Evolutionary conservation across 177 flowering plant species (phyloP), one percentile per base, ranked within the genome.

Genomic region (Vitis hybrid): DNA sequence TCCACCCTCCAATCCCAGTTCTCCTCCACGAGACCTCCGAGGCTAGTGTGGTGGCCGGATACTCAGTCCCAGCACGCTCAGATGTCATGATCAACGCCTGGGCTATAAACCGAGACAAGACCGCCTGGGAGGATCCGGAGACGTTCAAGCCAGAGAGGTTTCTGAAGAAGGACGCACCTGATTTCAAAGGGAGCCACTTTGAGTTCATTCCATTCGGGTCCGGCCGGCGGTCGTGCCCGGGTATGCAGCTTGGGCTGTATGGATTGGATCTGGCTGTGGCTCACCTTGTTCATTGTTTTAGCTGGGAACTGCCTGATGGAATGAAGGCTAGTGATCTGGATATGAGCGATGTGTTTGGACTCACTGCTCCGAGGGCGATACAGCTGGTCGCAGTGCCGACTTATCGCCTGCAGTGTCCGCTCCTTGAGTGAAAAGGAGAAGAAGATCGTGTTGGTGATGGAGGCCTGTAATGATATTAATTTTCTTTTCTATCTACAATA

Each of bases 131-230:
- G 14, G 83, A 80, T 20, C 72, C 80, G 5, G 70, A 80, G 0
- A 58, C 51, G 0, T 80, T 77, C 71, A 68, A 50, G 70, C 80
- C 83, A 0, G 24, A 72, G 1, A 68, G 80, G 72, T 80, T 80
- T 56, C 48, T 78, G 63, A 52, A 71, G 15, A 64, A 64, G 3
- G 77, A 71, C 11, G 69, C 69, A 32, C 74, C 83, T 2, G 80
- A 80, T 50, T 80, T 77, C 67, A 80, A 80, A 49, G 84, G 84
- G 15, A 78, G 69, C 50, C 75, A 76, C 67, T 81, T 81, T 63
- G 84, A 81, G 81, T 81, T 78, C 66, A 73, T 81, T 2, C 84
- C 84, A 12, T 81, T 81, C 70, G 84, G 84, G 68, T 78, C 84
- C 63, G 84, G 84, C 46, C 68, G 84, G 70, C 73, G 84, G 71